These are phyloP conservation scores for Lineolata rhizophorae DNA, from an alignment of 495 filamentous ascomycete species.

Conservation along the genomic window DNA sequence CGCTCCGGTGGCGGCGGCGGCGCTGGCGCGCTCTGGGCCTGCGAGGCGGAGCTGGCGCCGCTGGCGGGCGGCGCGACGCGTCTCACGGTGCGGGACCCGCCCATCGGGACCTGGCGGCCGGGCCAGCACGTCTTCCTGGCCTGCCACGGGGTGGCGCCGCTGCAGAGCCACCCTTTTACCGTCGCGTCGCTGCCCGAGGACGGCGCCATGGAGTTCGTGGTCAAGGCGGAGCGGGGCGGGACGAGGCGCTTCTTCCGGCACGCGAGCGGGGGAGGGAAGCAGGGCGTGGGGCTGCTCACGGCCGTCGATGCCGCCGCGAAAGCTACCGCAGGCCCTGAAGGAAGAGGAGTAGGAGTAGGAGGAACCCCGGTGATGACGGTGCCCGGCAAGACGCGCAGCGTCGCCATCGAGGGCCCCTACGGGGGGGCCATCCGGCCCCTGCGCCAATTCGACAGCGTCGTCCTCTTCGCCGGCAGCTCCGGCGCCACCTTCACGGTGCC, in stretches of 20 bases:
- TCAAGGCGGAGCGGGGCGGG: slow-evolving; percentile 49
- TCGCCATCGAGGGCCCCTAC: slow-evolving; percentile 29
- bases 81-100: slow-evolving; percentile 44
- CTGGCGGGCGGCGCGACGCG: slow-evolving; percentile 41
- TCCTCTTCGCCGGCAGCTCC: slow-evolving; percentile 39
- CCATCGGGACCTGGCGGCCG: slow-evolving; percentile 47
- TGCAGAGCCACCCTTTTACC: slow-evolving; percentile 70
- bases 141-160: slow-evolving; percentile 38
- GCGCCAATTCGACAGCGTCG: slow-evolving; percentile 32
- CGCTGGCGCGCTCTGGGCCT: slow-evolving; percentile 14
- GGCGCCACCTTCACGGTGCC: slow-evolving; percentile 34
- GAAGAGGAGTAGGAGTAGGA: too few relatives aligned
- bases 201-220: slow-evolving; percentile 42
- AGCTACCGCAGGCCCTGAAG: too few relatives aligned
- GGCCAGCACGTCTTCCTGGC: slow-evolving; percentile 68
- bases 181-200: slow-evolving; percentile 40
- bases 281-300: too few relatives aligned
- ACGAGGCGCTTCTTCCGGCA: slow-evolving; percentile 42
- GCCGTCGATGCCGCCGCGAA: too few relatives aligned
- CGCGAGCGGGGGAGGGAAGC: slow-evolving; percentile 15
- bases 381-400: slow-evolving; percentile 4
- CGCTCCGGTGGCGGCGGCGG: slow-evolving; percentile 3
- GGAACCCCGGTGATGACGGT: too few relatives aligned
- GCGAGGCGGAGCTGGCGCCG: slow-evolving; percentile 39
- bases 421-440: slow-evolving; percentile 25